Percentiles rank a stretch among this genome's conserved stretches.
Evolutionary conservation across 805 yeast genomes (phyloP).

Genomic region (Candida ipomoeae): DNA sequence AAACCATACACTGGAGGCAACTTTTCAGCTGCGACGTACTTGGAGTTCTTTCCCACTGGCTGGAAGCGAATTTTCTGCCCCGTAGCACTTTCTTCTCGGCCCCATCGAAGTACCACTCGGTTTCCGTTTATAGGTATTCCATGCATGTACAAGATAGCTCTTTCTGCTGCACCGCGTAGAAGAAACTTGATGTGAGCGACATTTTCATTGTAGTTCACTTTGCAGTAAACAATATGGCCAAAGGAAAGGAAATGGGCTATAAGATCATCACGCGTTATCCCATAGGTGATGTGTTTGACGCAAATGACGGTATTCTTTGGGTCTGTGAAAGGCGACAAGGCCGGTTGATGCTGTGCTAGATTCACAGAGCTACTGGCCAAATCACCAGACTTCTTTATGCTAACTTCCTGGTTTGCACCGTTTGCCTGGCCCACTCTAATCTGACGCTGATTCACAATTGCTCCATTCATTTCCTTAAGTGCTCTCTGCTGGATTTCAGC

Average conservation of each 20-base stretch:
- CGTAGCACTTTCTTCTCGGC: constrained; percentile 16
- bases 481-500: constrained; percentile 70
- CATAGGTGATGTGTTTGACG: constrained; percentile 60
- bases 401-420: constrained; percentile 18
- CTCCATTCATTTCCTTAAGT: constrained; percentile 77
- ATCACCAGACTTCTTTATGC: constrained; percentile 3
- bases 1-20: constrained; percentile 21
- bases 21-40: constrained; percentile 13
- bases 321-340: constrained; percentile 65
- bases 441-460: constrained; percentile 64
- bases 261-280: constrained; percentile 59
- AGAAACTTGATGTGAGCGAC: constrained; percentile 26
- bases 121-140: constrained; percentile 29
- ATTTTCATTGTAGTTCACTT: constrained; percentile 18
- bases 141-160: constrained; percentile 32
- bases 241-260: constrained; percentile 57
- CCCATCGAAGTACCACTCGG: constrained; percentile 31
- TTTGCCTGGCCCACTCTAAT: constrained; percentile 61
- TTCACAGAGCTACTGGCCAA: constrained; percentile 14
- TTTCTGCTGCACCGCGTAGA: constrained; percentile 33
- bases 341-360: constrained; percentile 46
- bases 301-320: constrained; percentile 75
- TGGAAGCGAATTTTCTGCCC: constrained; percentile 6
- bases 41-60: constrained; percentile 9
- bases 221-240: constrained; percentile 44